phyloP scores from a whole-genome alignment of 2,329 filamentous ascomycete species.

The Aspergillus ochraceus region DNA sequence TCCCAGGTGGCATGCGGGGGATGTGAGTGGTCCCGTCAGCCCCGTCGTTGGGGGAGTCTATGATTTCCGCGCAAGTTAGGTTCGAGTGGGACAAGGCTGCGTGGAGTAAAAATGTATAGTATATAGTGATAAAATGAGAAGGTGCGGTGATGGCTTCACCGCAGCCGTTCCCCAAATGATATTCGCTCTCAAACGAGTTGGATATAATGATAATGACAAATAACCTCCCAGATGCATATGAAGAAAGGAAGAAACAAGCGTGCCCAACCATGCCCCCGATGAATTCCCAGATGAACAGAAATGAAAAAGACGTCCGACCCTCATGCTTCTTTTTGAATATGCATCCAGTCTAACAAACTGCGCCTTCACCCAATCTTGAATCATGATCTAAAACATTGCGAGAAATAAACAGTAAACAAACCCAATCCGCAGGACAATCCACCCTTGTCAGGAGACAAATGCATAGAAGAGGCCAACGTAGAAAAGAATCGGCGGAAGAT shows the following conservation, averaged over 20 bases:
- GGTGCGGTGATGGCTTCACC: background rate
- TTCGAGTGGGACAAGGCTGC: too few relatives aligned
- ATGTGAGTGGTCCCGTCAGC: background rate
- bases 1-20: background rate
- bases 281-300: slow-evolving; percentile 17
- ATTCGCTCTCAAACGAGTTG: slow-evolving; percentile 13
- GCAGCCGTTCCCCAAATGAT: slow-evolving; percentile 4
- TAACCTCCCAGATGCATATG: slow-evolving; percentile 38
- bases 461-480: background rate
- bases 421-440: background rate
- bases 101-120: background rate
- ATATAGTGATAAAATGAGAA: background rate
- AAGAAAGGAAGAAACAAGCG: slow-evolving; percentile 22
- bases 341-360: slow-evolving; percentile 38
- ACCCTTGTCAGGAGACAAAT: background rate
- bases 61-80: too few relatives aligned
- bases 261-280: slow-evolving; percentile 29
- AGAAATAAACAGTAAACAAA: slow-evolving; percentile 9
- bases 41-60: too few relatives aligned
- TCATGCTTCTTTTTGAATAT: slow-evolving; percentile 34
- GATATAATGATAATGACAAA: slow-evolving; percentile 22
- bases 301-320: slow-evolving; percentile 17
- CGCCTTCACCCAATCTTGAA: slow-evolving; percentile 29
- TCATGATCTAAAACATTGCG: slow-evolving; percentile 23
- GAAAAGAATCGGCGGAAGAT: background rate